Evolutionary conservation across 345 rosid species (phyloP).

Genomic region (Abelmoschus esculentus): DNA sequence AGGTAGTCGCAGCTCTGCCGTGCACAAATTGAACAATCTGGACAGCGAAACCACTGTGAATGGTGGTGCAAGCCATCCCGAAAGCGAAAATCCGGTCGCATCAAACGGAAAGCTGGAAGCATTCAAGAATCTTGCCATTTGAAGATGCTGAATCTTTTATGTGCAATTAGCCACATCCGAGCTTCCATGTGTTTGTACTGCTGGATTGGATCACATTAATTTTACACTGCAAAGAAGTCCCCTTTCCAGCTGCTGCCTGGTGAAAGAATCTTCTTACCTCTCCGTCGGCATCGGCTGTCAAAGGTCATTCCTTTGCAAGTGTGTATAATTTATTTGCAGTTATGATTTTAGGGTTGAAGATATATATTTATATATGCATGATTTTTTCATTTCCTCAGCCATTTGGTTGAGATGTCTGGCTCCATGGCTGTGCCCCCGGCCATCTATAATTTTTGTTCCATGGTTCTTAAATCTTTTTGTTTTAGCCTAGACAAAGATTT

Average conservation of each 20-base stretch:
- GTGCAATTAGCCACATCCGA: conserved; percentile 8
- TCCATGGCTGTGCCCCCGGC: conserved; percentile 17
- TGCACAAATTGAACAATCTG: conserved; percentile 37
- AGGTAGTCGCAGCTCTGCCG: conserved; percentile 59
- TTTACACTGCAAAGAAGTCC: neutral
- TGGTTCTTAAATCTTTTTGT: conserved; percentile 9
- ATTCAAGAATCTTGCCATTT: conserved; percentile 43
- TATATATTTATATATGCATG: neutral
- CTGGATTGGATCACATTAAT: neutral
- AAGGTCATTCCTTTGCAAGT: conserved; percentile 28
- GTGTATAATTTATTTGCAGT: conserved; percentile 39
- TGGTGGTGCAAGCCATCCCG: conserved; percentile 38
- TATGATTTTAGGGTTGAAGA: conserved; percentile 20
- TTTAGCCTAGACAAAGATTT: conserved; percentile 17
- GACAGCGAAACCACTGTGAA: conserved; percentile 38
- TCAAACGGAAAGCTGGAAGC: conserved; percentile 76
- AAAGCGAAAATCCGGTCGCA: conserved; percentile 29
- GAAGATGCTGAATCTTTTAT: conserved; percentile 18
- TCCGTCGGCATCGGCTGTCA: no score
- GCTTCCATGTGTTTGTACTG: conserved; percentile 3
- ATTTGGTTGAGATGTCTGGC: conserved; percentile 20
- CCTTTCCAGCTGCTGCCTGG: neutral
- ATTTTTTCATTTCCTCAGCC: no score
- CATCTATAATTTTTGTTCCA: conserved; percentile 12
- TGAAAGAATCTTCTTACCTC: neutral